Evolutionary conservation across 495 filamentous ascomycete genomes (phyloP).

Genomic region (Neurospora hispaniola): DNA sequence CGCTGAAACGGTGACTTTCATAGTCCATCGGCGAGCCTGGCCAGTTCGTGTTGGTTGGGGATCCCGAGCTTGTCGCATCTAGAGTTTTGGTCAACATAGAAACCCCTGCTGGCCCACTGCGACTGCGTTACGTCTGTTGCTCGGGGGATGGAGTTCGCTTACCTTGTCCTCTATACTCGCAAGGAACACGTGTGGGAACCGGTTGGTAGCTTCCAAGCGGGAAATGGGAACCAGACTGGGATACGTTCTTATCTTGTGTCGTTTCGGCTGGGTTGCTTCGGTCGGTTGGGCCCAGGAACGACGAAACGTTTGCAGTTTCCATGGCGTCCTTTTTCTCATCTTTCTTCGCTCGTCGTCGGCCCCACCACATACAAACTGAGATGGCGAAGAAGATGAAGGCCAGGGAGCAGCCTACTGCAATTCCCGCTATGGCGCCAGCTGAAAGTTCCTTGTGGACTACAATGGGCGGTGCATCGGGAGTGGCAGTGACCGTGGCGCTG

Average conservation of each 20-base stretch:
- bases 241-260: not conserved
- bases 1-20: not conserved
- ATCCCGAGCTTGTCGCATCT: not conserved
- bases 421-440: constrained; percentile 10
- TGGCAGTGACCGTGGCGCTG: not conserved
- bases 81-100: not conserved
- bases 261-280: not conserved
- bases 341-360: constrained; percentile 2
- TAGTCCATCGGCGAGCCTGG: not conserved
- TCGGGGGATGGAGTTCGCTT: not conserved
- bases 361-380: constrained; percentile 8
- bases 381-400: constrained; percentile 7
- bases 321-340: constrained; percentile 1
- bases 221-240: not conserved
- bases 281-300: not conserved
- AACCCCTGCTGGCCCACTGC: not conserved
- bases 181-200: not conserved
- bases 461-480: not conserved
- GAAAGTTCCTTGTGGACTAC: constrained; percentile 2
- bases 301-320: not conserved
- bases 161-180: not conserved
- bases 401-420: constrained; percentile 11
- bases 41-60: not conserved
- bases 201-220: not conserved
- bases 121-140: not conserved